These are phyloP conservation scores for Globisporangium ultimum DNA, from an alignment of 352 stramenopile genomes.

Conservation along the genomic window DNA sequence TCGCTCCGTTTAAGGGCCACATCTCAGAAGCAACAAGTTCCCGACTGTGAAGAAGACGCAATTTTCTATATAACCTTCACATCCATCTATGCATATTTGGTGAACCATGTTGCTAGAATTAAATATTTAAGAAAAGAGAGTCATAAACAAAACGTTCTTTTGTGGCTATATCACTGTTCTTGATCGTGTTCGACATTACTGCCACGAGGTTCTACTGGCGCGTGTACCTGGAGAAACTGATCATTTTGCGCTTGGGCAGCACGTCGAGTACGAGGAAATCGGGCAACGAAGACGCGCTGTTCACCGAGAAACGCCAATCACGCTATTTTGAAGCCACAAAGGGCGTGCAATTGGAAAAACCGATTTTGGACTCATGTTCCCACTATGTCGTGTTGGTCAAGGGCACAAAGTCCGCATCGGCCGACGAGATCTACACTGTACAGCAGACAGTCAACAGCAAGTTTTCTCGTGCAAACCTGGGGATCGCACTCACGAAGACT, in stretches of 20 bases:
- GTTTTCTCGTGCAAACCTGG: no score
- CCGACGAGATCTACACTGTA: conserved; percentile 25
- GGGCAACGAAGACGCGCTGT: conserved; percentile 5
- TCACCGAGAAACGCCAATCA: conserved; percentile 18
- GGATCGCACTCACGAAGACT: no score
- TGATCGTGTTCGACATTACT: neutral
- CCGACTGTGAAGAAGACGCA: no score
- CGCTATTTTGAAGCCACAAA: conserved; percentile 23
- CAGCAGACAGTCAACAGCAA: no score
- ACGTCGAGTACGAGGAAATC: neutral
- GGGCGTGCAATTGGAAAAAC: conserved; percentile 20
- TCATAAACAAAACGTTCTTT: no score
- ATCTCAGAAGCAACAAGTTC: no score
- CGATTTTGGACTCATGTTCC: conserved; percentile 4
- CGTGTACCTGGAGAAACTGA: no score
- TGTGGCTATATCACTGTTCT: no score
- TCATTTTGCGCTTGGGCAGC: conserved; percentile 4
- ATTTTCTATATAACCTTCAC: no score
- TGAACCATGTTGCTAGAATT: no score
- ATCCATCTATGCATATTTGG: neutral
- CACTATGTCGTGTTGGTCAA: conserved; percentile 8
- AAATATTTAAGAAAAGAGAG: no score
- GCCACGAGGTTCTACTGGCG: neutral
- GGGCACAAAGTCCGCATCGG: conserved; percentile 14
- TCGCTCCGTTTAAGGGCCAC: no score